Conservation (phyloP, 208 protist genomes). For the Acanthamoeba sp. region DNA sequence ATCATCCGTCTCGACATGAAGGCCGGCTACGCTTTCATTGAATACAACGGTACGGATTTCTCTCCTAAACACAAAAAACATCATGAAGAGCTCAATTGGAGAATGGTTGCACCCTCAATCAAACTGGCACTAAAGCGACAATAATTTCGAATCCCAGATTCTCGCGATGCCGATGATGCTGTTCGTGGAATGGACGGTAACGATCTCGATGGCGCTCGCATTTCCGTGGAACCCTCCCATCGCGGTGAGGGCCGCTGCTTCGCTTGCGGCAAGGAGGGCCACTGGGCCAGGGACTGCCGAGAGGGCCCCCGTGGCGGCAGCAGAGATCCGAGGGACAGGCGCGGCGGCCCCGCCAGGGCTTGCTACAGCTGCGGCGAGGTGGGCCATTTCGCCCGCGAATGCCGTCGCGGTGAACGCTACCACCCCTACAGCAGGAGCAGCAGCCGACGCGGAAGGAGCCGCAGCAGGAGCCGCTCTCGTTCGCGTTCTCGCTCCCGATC, state of each 20-base stretch:
- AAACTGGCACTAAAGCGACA: too few species aligned
- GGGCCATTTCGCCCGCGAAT: constrained; percentile 34
- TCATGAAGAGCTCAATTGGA: background rate
- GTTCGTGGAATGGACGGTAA: constrained; percentile 66
- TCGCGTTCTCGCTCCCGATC: constrained; percentile 3
- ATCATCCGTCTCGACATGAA: constrained; percentile 74
- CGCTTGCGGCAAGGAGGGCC: constrained; percentile 1
- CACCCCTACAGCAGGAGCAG: constrained; percentile 42
- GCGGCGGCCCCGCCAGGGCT: background rate
- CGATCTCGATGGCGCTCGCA: constrained; percentile 39
- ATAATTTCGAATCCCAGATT: too few species aligned
- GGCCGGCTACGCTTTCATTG: constrained; percentile 77
- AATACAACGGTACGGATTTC: background rate
- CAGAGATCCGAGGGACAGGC: background rate
- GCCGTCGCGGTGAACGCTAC: constrained; percentile 2
- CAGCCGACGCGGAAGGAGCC: background rate
- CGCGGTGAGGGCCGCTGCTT: constrained; percentile 52
- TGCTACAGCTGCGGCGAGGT: constrained; percentile 33
- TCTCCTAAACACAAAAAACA: too few species aligned
- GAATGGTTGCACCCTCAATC: too few species aligned
- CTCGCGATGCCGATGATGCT: constrained; percentile 70
- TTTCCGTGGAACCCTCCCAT: constrained; percentile 50
- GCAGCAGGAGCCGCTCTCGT: background rate
- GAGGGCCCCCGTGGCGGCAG: background rate
- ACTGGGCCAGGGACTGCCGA: background rate